These are phyloP conservation scores for Onygena corvina DNA, from an alignment of 2,329 filamentous ascomycete species.

Conservation along the genomic window DNA sequence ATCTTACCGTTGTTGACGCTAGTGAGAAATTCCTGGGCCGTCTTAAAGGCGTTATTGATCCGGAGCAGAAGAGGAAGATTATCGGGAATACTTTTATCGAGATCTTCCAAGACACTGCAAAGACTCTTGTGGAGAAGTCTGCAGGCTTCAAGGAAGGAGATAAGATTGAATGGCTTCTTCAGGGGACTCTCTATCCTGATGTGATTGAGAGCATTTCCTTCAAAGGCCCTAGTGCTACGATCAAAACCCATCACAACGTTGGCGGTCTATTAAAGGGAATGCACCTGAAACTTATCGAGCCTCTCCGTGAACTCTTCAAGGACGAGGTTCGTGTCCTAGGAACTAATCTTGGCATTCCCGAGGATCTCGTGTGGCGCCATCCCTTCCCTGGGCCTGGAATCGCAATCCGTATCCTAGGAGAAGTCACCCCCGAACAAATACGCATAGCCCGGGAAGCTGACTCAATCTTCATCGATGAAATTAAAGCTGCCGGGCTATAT, in stretches of 20 bases:
- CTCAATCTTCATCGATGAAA: constrained; percentile 38
- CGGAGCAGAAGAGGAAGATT: constrained; percentile 82
- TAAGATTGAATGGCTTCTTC: constrained; percentile 73
- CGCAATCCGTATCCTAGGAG: constrained; percentile 64
- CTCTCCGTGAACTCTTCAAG: constrained; percentile 65
- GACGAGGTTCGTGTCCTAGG: constrained; percentile 61
- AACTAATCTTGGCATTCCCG: constrained; percentile 54
- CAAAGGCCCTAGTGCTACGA: constrained; percentile 58
- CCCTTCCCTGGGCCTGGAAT: constrained; percentile 64
- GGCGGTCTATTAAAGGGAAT: constrained; percentile 54
- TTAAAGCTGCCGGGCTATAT: constrained; percentile 35
- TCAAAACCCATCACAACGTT: constrained; percentile 59
- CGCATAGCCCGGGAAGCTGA: constrained; percentile 49
- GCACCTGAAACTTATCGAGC: constrained; percentile 47
- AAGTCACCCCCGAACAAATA: constrained; percentile 63
- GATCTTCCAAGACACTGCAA: constrained; percentile 69
- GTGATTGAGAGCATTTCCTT: constrained; percentile 61
- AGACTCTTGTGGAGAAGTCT: constrained; percentile 59
- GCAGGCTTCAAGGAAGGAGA: constrained; percentile 56
- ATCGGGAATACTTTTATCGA: constrained; percentile 68
- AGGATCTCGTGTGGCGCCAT: constrained; percentile 66
- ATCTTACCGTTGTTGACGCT: constrained; percentile 76
- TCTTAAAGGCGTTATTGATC: constrained; percentile 63
- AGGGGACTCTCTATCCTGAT: constrained; percentile 69
- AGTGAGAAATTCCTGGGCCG: constrained; percentile 62